Percentiles rank a stretch among this genome's conserved stretches.
Evolutionary conservation across 2,329 filamentous ascomycete genomes (phyloP).

Genomic region (Verticillium isaacii): DNA sequence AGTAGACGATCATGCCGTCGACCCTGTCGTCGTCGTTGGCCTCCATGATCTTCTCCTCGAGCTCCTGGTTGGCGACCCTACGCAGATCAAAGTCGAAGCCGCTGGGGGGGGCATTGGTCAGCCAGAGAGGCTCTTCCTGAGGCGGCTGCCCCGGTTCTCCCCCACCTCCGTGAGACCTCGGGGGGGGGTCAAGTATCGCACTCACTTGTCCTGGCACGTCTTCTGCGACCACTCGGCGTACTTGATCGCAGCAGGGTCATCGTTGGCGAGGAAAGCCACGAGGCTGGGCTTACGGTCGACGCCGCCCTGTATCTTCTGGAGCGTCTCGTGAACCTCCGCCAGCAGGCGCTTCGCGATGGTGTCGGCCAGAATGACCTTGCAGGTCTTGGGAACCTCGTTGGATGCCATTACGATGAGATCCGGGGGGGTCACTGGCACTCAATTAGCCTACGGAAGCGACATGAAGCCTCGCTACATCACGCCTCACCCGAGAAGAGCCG

Average conservation of each 20-base stretch:
- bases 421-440: neutral
- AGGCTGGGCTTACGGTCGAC: slow-evolving; percentile 62
- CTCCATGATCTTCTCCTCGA: slow-evolving; percentile 82
- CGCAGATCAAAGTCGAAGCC: slow-evolving; percentile 87
- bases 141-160: neutral
- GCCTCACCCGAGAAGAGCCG: neutral
- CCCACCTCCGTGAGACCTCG: too few species aligned
- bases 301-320: slow-evolving; percentile 63
- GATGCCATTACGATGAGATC: slow-evolving; percentile 28
- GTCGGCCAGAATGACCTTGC: slow-evolving; percentile 89
- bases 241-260: slow-evolving; percentile 83
- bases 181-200: slow-evolving; percentile 8
- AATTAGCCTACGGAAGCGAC: neutral
- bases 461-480: neutral
- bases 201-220: slow-evolving; percentile 94
- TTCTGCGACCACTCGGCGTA: slow-evolving; percentile 98
- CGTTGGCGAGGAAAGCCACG: slow-evolving; percentile 88
- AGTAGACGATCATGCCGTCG: slow-evolving; percentile 96
- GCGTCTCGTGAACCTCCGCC: slow-evolving; percentile 69
- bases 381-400: slow-evolving; percentile 55
- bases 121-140: neutral
- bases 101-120: slow-evolving; percentile 37
- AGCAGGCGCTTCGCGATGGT: slow-evolving; percentile 81
- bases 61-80: slow-evolving; percentile 76
- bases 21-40: slow-evolving; percentile 76